Evolutionary conservation across 2,329 filamentous ascomycete genomes (phyloP).

Genomic region (Talaromyces marneffei): DNA sequence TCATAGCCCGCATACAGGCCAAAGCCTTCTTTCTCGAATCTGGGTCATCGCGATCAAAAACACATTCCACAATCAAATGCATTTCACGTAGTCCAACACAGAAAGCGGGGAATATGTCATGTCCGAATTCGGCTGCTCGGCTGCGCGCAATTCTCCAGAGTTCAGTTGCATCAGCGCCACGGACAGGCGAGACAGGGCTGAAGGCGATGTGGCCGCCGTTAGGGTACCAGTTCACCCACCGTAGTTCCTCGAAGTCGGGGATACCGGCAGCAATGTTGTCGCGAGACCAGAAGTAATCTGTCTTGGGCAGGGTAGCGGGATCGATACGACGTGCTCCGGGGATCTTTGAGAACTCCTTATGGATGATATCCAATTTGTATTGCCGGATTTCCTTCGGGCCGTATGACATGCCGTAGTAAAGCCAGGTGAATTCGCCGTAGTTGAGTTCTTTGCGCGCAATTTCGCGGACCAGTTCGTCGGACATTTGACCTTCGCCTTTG

Average conservation of each 20-base stretch:
- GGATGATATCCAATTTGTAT: constrained; percentile 27
- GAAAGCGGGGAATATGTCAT: constrained; percentile 39
- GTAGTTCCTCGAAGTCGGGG: constrained; percentile 38
- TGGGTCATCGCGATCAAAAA: constrained; percentile 14
- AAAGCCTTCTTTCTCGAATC: constrained; percentile 3
- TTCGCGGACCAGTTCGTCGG: constrained; percentile 27
- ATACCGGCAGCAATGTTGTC: constrained; percentile 30
- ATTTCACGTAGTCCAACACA: constrained; percentile 35
- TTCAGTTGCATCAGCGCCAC: constrained; percentile 36
- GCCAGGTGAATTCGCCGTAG: constrained; percentile 32
- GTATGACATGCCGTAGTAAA: constrained; percentile 34
- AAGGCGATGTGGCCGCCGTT: constrained; percentile 42
- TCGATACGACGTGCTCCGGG: constrained; percentile 31
- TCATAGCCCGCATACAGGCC: constrained; percentile 11
- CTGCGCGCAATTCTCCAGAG: constrained; percentile 33
- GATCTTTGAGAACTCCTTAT: constrained; percentile 30
- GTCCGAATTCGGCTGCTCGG: constrained; percentile 19
- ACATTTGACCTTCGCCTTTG: constrained; percentile 28
- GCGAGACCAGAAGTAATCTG: constrained; percentile 30
- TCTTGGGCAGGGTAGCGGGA: constrained; percentile 29
- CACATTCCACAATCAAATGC: constrained; percentile 10
- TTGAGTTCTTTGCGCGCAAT: constrained; percentile 23
- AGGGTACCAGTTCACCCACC: constrained; percentile 29
- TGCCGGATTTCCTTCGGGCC: constrained; percentile 30
- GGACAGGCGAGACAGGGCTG: constrained; percentile 42